Base-by-base conservation (phyloP, 495 filamentous ascomycete genomes). In the Coniosporium apollinis region DNA sequence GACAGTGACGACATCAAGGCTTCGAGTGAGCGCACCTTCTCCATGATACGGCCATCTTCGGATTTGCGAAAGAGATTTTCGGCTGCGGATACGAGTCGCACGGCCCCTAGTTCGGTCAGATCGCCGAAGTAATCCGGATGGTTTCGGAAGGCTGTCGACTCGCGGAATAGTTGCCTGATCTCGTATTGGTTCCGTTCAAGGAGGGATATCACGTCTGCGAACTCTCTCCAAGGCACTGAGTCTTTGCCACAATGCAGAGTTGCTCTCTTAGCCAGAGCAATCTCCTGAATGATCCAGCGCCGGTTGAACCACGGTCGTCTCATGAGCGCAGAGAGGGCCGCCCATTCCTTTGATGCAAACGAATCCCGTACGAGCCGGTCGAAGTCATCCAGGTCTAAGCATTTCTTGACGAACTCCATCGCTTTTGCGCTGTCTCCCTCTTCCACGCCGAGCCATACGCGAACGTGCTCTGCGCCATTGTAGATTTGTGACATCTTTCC, bases 221-320 rank as follows among this genome's bases (percentile, higher is more conserved):
- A 46, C 19, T 46, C 44, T 11, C 21, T 21, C 44, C 44, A 46
- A n/a, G 34, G 22, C 11, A 46, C 30, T 3, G 44, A 37, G 3
- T 43, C 19, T 10, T 20, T n/a, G 18, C 44, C 44, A 28, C 44
- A 46, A 24, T 26, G 34, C 10, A 46, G 33, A 16, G 30, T 39
- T 8, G 44, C 44, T 18, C 21, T 19, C 11, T 35, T 18, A 5
- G 44, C 44, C 5, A 46, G 36, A 17, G 44, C 33, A 9, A 46
- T 46, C 31, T 46, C 44, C 28, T 46, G 44, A 16, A 46, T 32
- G n/a, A 46, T 46, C 44, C 44, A 46, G 13, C 44, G 25, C 11
- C 44, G 39, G 19, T 35, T 46, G 35, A 46, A 46, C 44, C 44
- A 46, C 28, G 34, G 39, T 19, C 44, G n/a, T 19, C 34, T 39